These are phyloP conservation scores for Ilyonectria robusta DNA, from an alignment of 2,329 filamentous ascomycete genomes.

Conservation along the genomic window DNA sequence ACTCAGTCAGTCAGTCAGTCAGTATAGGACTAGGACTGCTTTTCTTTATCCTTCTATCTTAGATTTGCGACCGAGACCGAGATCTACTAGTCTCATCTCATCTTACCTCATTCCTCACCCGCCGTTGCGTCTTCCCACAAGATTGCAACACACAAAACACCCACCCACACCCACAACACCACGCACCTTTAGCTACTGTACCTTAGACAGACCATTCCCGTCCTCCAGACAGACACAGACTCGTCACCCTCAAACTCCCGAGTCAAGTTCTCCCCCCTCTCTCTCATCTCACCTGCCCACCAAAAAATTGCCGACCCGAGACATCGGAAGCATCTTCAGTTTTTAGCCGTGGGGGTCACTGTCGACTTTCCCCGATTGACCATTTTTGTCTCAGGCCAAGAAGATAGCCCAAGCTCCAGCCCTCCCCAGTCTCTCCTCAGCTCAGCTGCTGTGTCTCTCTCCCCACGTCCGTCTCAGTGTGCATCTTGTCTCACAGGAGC, in stretches of 20 bases:
- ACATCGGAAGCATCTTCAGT: conserved; percentile 16
- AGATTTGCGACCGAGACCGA: neutral
- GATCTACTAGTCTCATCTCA: neutral
- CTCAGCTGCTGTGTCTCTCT: neutral
- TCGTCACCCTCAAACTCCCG: conserved; percentile 6
- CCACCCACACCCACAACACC: conserved; percentile 16
- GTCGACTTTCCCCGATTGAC: conserved; percentile 15
- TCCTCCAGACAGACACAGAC: conserved; percentile 14
- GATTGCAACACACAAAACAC: conserved; percentile 17
- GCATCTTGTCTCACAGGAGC: neutral
- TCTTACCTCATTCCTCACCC: neutral
- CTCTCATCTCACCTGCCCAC: conserved; percentile 5
- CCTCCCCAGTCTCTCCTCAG: neutral
- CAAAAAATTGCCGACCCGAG: conserved; percentile 15
- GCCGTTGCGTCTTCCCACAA: neutral
- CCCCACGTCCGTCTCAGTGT: conserved; percentile 4
- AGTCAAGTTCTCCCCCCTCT: neutral
- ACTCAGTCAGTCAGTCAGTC: neutral
- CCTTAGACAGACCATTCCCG: conserved; percentile 15
- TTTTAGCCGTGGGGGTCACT: conserved; percentile 16
- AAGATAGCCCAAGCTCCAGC: neutral
- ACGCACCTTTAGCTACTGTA: conserved; percentile 6
- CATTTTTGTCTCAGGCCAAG: neutral
- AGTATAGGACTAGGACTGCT: neutral
- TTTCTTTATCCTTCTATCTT: neutral